Percentiles rank a stretch among this genome's conserved stretches.
phyloP scores from a whole-genome alignment of 257 asterid genomes.

The Solanum bulbocastanum region DNA sequence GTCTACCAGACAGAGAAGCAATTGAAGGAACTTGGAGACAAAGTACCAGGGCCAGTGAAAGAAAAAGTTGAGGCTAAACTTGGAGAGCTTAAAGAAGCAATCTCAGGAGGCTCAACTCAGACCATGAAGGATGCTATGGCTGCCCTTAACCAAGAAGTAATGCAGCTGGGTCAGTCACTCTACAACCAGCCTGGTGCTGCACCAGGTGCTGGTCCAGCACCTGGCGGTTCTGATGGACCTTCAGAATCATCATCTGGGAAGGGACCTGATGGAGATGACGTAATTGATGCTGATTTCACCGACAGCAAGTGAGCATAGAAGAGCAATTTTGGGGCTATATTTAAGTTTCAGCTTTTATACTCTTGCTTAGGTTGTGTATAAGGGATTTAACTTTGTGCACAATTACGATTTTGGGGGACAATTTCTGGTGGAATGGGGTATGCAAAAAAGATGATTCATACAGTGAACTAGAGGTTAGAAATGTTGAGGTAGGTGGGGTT shows the following conservation, averaged over 20 bases:
- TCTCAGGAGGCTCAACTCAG: constrained; percentile 74
- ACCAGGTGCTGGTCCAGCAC: constrained; percentile 62
- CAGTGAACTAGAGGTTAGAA: background rate
- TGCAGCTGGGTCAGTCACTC: constrained; percentile 93
- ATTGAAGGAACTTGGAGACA: constrained; percentile 91
- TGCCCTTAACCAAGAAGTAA: constrained; percentile 92
- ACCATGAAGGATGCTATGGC: constrained; percentile 85
- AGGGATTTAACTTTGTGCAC: background rate
- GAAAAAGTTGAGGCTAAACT: constrained; percentile 93
- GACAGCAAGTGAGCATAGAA: constrained; percentile 56
- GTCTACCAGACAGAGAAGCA: constrained; percentile 98
- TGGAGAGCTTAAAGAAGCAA: constrained; percentile 79
- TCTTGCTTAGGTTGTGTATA: background rate
- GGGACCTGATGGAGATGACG: constrained; percentile 91
- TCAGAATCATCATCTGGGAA: constrained; percentile 60
- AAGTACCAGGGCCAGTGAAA: constrained; percentile 81
- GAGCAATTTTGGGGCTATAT: background rate
- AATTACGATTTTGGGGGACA: background rate
- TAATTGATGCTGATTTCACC: constrained; percentile 94
- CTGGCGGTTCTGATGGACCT: constrained; percentile 39
- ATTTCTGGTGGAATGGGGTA: background rate
- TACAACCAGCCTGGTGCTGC: constrained; percentile 78
- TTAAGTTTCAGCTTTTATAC: background rate
- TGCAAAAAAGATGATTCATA: background rate
- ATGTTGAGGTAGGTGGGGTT: background rate